Percentiles rank a stretch among this genome's conserved stretches.
phyloP scores from a whole-genome alignment of 192 early-diverging fungal genomes.

The Backusella luteola region DNA sequence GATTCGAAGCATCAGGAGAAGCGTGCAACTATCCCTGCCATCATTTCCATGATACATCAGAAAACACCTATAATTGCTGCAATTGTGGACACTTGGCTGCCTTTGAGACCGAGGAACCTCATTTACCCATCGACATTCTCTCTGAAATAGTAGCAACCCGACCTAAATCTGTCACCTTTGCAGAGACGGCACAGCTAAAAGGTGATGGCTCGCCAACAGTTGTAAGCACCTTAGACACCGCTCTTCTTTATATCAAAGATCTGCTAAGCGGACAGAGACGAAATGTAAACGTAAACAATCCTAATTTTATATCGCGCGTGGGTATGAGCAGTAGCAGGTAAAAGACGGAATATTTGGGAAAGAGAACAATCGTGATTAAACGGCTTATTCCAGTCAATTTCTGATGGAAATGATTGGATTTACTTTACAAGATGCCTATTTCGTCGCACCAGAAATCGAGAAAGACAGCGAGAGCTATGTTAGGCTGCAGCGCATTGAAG shows the following conservation, averaged over 20 bases:
- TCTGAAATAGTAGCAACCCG: conserved; percentile 13
- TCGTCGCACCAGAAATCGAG: conserved; percentile 12
- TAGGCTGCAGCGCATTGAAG: conserved; percentile 3
- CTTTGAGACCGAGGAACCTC: neutral
- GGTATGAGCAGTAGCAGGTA: conserved; percentile 40
- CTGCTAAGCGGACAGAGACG: conserved; percentile 19
- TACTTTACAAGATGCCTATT: conserved; percentile 9
- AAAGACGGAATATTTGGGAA: neutral
- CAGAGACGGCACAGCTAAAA: neutral
- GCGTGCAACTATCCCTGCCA: conserved; percentile 10
- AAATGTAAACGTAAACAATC: conserved; percentile 37
- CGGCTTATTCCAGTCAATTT: neutral
- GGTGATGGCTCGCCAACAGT: conserved; percentile 18
- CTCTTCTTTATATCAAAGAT: conserved; percentile 25
- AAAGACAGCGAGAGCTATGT: neutral
- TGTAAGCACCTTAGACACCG: conserved; percentile 11
- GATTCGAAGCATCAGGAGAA: neutral
- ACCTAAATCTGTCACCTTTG: conserved; percentile 6
- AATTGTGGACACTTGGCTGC: conserved; percentile 11
- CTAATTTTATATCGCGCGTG: conserved; percentile 29
- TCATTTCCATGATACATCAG: conserved; percentile 17
- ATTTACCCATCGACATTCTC: conserved; percentile 15
- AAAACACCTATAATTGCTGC: conserved; percentile 22
- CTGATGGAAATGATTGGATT: conserved; percentile 23
- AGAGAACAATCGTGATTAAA: neutral